Base-by-base conservation (phyloP, 129 eudicot species). In the Pittosporum tobira region DNA sequence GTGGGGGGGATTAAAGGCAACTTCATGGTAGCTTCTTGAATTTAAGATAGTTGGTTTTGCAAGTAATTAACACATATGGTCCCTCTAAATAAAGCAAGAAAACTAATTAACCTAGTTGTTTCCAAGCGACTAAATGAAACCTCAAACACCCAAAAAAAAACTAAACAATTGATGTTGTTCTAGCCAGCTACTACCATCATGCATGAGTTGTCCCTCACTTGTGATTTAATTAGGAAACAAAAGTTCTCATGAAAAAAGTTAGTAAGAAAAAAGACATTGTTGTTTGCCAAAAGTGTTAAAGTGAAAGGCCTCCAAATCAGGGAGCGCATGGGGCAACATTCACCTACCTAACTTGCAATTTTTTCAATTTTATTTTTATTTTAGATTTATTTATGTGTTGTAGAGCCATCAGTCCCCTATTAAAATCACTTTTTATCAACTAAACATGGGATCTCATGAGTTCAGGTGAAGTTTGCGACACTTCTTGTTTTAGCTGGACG, bases 161-260 rank as follows among this genome's bases (percentile, higher is more conserved):
- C 18, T 15, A n/a, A 27, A 53, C 59, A 28, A 53, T n/a, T n/a
- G n/a, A n/a, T n/a, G n/a, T n/a, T 53, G 59, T 53, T 28, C 25
- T 36, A 4, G 40, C 40, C 27, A 26, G 18, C 13, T n/a, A n/a
- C n/a, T n/a, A n/a, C n/a, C n/a, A 34, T 34, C 40, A 34, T 34
- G n/a, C 13, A 16, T 52, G 14, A 15, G 42, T 29, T 53, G 59
- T 53, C 42, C 25, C 59, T 28, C 42, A n/a, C 40, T 34, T 9
- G 26, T 6, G 27, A 13, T 27, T 23, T 4, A 15, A 53, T 13
- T 4, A 10, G 2, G 46, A 6, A 40, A 40, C 46, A 53, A 28
- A 53, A n/a, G n/a, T 26, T 26, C 23, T 28, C 59, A 3, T 53
- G 34, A 15, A 16, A 28, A 53, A 19, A 25, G 30, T 34, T 51